Base-by-base conservation (phyloP, 805 yeast species). In the Candida sanyiensis region DNA sequence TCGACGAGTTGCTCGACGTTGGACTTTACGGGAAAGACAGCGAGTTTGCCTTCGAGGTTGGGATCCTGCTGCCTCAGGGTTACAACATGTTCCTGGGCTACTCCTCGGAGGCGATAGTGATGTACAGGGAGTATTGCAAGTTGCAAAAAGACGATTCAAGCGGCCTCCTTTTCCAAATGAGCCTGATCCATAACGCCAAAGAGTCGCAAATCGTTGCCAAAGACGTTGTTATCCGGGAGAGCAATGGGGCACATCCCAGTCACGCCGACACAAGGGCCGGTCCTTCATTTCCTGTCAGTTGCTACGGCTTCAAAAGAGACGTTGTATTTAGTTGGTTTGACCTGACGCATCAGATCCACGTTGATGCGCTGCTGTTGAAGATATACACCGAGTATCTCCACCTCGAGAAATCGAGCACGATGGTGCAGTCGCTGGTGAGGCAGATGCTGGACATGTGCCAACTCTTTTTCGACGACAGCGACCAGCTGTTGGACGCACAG, bases 341-440 rank as follows among this genome's bases (percentile, higher is more conserved):
- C 29, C 32, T 57, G 19, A 44, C 49, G 12, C 60, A 57, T 19
- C 61, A 56, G 18, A 34, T 52, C 1, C 71, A 67, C 43, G 60
- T 62, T 49, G 46, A 58, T 61, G 39, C 63, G 56, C 10, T 54
- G 58, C 17, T 60, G 56, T 25, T 66, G 64, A 24, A 59, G 52
- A 45, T 61, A 52, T 41, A 59, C 59, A 38, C 52, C 49, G 36
- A 50, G 58, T 24, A 48, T 54, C 32, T 57, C 57, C 34, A 63
- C 56, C 9, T 70, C 57, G 38, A 59, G 56, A 6, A 62, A 51
- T 12, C 38, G 2, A 47, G 44, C 16, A 28, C 38, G 11, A 24
- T 53, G 7, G 46, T 52, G 9, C 50, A 48, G 26, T 39, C 33
- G 4, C 27, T 53, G 2, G 46, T 53, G 3, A 28, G 31, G 7